A percentile compares a stretch with the other conserved stretches of the same genome.
Evolutionary conservation across 1,284 basidiomycete species (phyloP).

Genomic region (Ganoderma resinaceum): DNA sequence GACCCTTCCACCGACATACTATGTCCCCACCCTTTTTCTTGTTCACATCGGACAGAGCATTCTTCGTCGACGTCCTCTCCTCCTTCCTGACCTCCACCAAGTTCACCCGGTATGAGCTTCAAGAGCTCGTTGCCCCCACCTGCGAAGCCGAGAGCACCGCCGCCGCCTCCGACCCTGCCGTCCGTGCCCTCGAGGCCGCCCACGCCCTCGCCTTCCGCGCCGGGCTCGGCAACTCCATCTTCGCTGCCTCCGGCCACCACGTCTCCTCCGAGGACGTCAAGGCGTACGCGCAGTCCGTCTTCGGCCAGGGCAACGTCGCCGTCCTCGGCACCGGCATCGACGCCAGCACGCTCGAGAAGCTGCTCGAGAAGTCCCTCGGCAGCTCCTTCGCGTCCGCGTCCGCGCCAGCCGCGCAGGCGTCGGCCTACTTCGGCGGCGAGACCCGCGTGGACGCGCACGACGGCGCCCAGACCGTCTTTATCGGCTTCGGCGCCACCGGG

Average conservation of each 20-base stretch:
- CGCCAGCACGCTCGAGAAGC: constrained; percentile 68
- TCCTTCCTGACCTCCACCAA: constrained; percentile 85
- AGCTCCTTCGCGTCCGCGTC: constrained; percentile 48
- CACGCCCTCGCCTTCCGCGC: constrained; percentile 90
- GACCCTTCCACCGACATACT: not conserved
- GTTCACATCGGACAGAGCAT: constrained; percentile 58
- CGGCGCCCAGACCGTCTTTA: constrained; percentile 78
- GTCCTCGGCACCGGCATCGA: constrained; percentile 89
- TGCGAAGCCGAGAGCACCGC: constrained; percentile 74
- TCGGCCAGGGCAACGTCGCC: constrained; percentile 82
- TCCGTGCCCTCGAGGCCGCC: constrained; percentile 81
- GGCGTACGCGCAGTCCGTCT: constrained; percentile 74
- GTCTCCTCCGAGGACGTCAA: constrained; percentile 77
- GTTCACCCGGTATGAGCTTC: constrained; percentile 86
- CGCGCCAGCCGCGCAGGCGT: constrained; percentile 46
- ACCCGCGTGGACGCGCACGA: constrained; percentile 70
- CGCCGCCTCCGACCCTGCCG: constrained; percentile 68
- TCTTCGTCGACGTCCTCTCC: constrained; percentile 88
- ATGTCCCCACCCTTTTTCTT: not conserved
- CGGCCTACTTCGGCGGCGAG: constrained; percentile 87
- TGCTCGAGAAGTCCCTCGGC: constrained; percentile 77
- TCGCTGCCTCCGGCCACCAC: constrained; percentile 73
- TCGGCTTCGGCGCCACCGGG: constrained; percentile 79
- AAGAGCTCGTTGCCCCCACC: constrained; percentile 84
- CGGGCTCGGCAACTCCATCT: constrained; percentile 90